A percentile compares a stretch with the other conserved stretches of the same genome.
Conservation (phyloP, 306 rosid genomes). For the Castanopsis chinensis region DNA sequence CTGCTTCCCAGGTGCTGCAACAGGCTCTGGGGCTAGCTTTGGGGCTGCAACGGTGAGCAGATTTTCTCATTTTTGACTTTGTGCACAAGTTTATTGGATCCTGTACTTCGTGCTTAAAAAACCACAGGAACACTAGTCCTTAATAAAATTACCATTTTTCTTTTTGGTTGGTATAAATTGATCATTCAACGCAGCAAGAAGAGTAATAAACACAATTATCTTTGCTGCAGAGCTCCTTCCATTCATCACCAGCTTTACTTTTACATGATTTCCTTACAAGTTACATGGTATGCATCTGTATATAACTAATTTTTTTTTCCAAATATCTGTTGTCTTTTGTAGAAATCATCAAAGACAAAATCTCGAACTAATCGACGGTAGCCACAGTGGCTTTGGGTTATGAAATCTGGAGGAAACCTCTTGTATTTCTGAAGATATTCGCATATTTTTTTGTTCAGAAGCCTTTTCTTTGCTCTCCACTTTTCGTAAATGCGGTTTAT, state of each 20-base stretch:
- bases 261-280: not conserved
- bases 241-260: slow-evolving; percentile 7
- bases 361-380: slow-evolving; percentile 70
- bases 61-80: slow-evolving; percentile 16
- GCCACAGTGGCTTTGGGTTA: slow-evolving; percentile 21
- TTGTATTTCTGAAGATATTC: slow-evolving; percentile 6
- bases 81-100: not conserved
- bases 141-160: not conserved
- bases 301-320: slow-evolving; percentile 9
- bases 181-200: not conserved
- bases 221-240: not conserved
- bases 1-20: slow-evolving; percentile 57
- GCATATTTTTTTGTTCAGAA: slow-evolving; percentile 14
- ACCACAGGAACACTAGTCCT: not conserved
- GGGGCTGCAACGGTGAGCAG: slow-evolving; percentile 69
- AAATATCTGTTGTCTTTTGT: slow-evolving; percentile 28
- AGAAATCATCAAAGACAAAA: slow-evolving; percentile 78
- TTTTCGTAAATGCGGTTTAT: slow-evolving; percentile 21
- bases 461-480: slow-evolving; percentile 18
- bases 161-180: not conserved
- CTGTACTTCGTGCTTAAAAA: not conserved
- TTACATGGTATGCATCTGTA: slow-evolving; percentile 21
- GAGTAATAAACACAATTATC: not conserved
- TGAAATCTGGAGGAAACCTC: slow-evolving; percentile 22
- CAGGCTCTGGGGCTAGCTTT: slow-evolving; percentile 89